Evolutionary conservation across 2,329 filamentous ascomycete genomes (phyloP).

Genomic region (Bipolaris gigantea): DNA sequence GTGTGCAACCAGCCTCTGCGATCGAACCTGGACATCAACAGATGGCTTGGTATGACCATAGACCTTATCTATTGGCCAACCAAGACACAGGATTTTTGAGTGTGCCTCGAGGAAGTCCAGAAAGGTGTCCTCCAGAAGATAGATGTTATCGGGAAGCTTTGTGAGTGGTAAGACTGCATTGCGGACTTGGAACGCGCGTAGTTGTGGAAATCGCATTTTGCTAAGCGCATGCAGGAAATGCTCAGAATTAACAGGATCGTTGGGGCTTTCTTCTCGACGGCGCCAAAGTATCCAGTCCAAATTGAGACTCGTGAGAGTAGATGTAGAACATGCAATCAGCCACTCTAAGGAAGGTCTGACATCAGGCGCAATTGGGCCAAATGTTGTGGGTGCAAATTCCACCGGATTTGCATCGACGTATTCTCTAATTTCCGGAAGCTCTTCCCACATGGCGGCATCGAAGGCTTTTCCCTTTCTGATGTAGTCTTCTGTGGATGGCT

Average conservation of each 20-base stretch:
- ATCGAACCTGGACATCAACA: slow-evolving; percentile 27
- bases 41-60: slow-evolving; percentile 39
- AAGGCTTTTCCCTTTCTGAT: slow-evolving; percentile 21
- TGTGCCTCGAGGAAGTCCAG: slow-evolving; percentile 51
- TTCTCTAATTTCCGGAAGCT: slow-evolving; percentile 27
- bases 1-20: slow-evolving; percentile 42
- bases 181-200: slow-evolving; percentile 51
- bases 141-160: slow-evolving; percentile 41
- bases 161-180: slow-evolving; percentile 48
- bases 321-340: slow-evolving; percentile 24
- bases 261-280: slow-evolving; percentile 15
- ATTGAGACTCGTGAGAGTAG: slow-evolving; percentile 38
- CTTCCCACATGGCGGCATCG: slow-evolving; percentile 33
- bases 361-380: slow-evolving; percentile 1
- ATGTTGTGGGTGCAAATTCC: background rate
- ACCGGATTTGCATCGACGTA: slow-evolving; percentile 23
- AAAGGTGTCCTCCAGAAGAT: slow-evolving; percentile 44
- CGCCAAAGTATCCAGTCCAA: slow-evolving; percentile 44
- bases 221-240: slow-evolving; percentile 34
- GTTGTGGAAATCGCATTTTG: slow-evolving; percentile 46
- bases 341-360: slow-evolving; percentile 19
- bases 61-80: slow-evolving; percentile 53
- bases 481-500: slow-evolving; percentile 15
- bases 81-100: slow-evolving; percentile 48
- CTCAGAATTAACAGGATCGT: slow-evolving; percentile 11